Base-by-base conservation (phyloP, 768 basidiomycete species). In the Mycena galericulata region DNA sequence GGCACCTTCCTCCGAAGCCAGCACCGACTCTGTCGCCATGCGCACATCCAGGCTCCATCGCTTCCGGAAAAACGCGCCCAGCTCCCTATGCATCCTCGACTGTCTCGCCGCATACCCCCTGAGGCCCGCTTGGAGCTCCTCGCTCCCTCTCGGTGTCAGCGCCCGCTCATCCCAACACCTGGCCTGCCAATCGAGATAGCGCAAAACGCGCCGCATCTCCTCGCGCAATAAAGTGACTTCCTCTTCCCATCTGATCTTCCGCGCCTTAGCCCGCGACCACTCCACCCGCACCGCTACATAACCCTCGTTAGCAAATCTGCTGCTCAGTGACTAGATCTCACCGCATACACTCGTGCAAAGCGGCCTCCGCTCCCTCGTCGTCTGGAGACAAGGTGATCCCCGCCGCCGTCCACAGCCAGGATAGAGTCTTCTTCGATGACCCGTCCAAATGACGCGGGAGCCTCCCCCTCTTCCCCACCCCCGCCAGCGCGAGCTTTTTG, bases 191-290 rank as follows among this genome's bases (percentile, higher is more conserved):
- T 12, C 38, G 9, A 71, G 40, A 29, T 40, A 58, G 0, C 41
- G 26, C n/a, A 65, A 22, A 20, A 69, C 68, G 22, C 70, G 46
- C 26, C 54, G 24, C 68, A 69, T 69, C 36, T 72, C 70, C 61
- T 72, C 70, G 27, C 53, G 18, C 22, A 72, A 38, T 0, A 65
- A n/a, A 49, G 56, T 34, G 1, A 72, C 70, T 30, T 72, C 67
- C 38, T 72, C 70, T 4, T 18, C 4, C 62, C 60, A 72, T 8
- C 70, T 30, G 0, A 22, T 41, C 10, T 53, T 56, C 29, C 70
- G 24, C 9, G 70, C 67, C 1, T 45, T 32, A 6, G 62, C 55
- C 24, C 54, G 27, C 38, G 68, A n/a, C n/a, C 70, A 72, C n/a
- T 72, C 68, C 11, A 72, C 68, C 0, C 57, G 70, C 14, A 71